phyloP scores from a whole-genome alignment of 768 basidiomycete genomes.

The Coprinellus micaceus region DNA sequence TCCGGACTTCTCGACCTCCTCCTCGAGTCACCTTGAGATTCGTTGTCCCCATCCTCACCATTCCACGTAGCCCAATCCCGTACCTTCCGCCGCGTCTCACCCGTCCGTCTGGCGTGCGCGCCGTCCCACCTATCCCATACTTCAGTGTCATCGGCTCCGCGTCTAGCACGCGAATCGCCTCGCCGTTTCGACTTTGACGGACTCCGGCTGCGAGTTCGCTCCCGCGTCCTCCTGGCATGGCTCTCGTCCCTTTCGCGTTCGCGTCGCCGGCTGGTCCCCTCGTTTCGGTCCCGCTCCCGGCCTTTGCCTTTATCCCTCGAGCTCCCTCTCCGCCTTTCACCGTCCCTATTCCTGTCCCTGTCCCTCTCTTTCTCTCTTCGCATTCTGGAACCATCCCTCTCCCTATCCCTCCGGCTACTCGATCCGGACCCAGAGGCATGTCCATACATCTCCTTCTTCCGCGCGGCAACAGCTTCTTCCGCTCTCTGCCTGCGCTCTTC shows the following conservation, averaged over 20 bases:
- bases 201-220: no score
- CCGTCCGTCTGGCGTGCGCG: conserved; percentile 27
- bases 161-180: conserved; percentile 26
- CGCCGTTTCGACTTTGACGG: no score
- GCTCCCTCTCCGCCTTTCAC: conserved; percentile 19
- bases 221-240: no score
- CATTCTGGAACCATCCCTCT: background rate
- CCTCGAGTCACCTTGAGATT: no score
- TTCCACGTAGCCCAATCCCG: conserved; percentile 50
- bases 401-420: background rate
- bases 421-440: background rate
- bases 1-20: no score
- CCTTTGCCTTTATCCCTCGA: background rate
- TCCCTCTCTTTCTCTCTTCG: background rate
- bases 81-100: conserved; percentile 42
- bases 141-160: conserved; percentile 26
- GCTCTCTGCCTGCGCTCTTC: conserved; percentile 62
- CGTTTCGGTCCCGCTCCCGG: background rate
- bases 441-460: no score
- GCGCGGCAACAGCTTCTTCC: conserved; percentile 69
- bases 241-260: background rate
- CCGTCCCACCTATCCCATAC: conserved; percentile 55
- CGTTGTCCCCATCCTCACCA: background rate
- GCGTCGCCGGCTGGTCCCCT: conserved; percentile 2
- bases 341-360: conserved; percentile 18